A percentile compares a stretch with the other conserved stretches of the same genome.
These are phyloP conservation scores for Babesia bigemina DNA, from an alignment of 169 alveolate genomes.

Conservation along the genomic window DNA sequence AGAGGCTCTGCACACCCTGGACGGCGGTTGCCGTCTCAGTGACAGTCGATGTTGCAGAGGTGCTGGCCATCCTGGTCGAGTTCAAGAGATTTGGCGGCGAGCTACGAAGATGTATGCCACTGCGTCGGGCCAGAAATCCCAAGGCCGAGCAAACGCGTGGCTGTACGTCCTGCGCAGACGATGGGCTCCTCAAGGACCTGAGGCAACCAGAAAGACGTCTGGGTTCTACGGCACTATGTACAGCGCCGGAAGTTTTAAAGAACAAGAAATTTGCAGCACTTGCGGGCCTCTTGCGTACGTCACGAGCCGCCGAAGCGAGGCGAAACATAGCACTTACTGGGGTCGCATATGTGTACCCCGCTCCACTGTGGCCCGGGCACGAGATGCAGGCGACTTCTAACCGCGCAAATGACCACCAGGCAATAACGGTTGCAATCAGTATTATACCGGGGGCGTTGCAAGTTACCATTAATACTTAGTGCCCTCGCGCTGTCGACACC, in stretches of 20 bases:
- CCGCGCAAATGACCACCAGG: not conserved
- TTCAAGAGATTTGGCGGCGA: not conserved
- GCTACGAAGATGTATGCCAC: not conserved
- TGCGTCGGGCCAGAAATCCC: not conserved
- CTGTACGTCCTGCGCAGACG: not conserved
- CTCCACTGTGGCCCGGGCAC: not conserved
- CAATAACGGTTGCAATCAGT: not conserved
- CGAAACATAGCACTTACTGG: constrained; percentile 18
- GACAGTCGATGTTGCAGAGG: constrained; percentile 21
- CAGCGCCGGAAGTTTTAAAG: not conserved
- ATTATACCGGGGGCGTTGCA: not conserved
- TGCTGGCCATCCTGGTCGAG: constrained; percentile 23
- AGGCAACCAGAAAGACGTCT: not conserved
- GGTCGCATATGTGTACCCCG: constrained; percentile 33
- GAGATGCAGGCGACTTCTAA: not conserved
- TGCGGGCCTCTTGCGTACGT: not conserved
- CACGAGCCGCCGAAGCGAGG: constrained; percentile 21
- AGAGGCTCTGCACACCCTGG: constrained; percentile 18
- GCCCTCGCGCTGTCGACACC: not conserved
- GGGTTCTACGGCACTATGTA: not conserved
- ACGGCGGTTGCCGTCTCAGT: constrained; percentile 39
- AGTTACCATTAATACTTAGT: constrained; percentile 20
- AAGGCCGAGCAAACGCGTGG: not conserved
- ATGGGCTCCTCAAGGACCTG: not conserved
- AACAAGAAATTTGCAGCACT: not conserved